Evolutionary conservation across 2,329 filamentous ascomycete species (phyloP).

Genomic region (Xylariaceae sp.): DNA sequence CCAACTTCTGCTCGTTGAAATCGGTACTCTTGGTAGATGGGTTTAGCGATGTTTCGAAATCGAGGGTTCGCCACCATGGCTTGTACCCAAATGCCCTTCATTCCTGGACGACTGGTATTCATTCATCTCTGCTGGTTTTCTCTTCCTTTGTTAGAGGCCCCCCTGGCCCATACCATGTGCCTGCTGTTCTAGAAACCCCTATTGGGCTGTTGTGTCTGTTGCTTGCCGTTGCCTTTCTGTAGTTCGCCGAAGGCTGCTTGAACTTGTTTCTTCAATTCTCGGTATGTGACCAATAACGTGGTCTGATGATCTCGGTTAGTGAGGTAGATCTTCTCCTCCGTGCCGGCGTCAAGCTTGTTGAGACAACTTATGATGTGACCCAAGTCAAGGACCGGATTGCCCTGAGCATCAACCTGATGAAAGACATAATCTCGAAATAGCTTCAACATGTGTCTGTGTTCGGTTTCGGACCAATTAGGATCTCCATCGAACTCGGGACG

Average conservation of each 20-base stretch:
- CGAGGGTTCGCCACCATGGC: neutral
- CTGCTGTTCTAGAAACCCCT: constrained; percentile 22
- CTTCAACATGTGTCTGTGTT: constrained; percentile 87
- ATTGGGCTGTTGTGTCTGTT: constrained; percentile 14
- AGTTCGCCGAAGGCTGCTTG: constrained; percentile 54
- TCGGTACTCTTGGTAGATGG: neutral
- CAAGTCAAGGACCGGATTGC: constrained; percentile 76
- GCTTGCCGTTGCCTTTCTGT: constrained; percentile 38
- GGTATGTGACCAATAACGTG: constrained; percentile 81
- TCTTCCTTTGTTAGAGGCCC: neutral
- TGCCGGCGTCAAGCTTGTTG: constrained; percentile 88
- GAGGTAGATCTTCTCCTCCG: constrained; percentile 78
- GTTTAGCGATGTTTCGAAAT: neutral
- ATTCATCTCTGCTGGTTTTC: neutral
- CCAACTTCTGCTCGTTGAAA: neutral
- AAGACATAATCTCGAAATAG: constrained; percentile 97
- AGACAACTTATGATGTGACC: constrained; percentile 82
- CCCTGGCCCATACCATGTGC: neutral
- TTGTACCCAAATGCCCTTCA: neutral
- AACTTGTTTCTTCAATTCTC: constrained; percentile 71
- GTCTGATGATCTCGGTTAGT: constrained; percentile 88
- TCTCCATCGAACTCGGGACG: constrained; percentile 78
- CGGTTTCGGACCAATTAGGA: constrained; percentile 80
- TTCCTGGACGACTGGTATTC: neutral
- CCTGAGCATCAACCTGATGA: constrained; percentile 84